These are phyloP conservation scores for Quercus berberidifolia DNA, from an alignment of 306 rosid species.

Conservation along the genomic window DNA sequence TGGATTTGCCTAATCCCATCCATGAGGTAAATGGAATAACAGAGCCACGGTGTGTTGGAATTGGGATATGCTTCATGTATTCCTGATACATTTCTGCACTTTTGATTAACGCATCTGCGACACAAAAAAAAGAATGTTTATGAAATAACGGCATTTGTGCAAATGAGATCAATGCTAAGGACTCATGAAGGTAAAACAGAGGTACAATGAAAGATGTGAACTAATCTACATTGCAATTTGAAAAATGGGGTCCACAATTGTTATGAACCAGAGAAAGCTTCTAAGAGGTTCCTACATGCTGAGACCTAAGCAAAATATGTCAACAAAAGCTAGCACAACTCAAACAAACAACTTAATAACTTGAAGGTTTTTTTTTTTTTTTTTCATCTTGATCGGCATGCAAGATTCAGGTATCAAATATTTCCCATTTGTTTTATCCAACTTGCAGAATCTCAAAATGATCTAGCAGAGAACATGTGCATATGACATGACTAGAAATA, in stretches of 20 bases:
- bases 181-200: not conserved
- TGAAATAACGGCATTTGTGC: not conserved
- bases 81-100: conserved; percentile 94
- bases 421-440: not conserved
- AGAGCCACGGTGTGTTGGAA: conserved; percentile 74
- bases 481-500: not conserved
- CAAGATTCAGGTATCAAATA: not conserved
- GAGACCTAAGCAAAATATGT: not conserved
- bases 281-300: not conserved
- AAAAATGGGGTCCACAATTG: not conserved
- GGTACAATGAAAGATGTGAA: not conserved
- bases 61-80: conserved; percentile 78
- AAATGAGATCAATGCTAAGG: not conserved
- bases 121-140: conserved; percentile 1
- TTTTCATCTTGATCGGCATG: not conserved
- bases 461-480: not conserved
- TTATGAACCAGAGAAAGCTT: not conserved
- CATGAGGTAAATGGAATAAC: conserved; percentile 76
- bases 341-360: not conserved
- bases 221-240: not conserved
- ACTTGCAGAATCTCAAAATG: not conserved
- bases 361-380: too few relatives aligned
- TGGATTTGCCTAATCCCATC: conserved; percentile 81
- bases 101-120: conserved; percentile 48
- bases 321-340: not conserved